A percentile compares a stretch with the other conserved stretches of the same genome.
Evolutionary conservation across 176 grass and related monocot genomes (phyloP).

Genomic region (Leersia perrieri): DNA sequence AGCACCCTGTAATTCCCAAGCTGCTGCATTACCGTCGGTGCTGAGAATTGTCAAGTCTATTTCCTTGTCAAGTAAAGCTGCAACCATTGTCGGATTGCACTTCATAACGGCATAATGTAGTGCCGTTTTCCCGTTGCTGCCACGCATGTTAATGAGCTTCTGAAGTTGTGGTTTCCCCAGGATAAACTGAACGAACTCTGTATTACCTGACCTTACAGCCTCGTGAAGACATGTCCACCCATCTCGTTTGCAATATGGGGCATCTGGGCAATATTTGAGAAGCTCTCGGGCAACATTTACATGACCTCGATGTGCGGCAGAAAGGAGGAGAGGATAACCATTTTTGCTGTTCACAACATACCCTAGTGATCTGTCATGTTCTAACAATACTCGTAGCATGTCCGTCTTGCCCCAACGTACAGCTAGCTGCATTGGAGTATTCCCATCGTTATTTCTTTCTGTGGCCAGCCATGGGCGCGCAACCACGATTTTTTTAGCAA

Average conservation of each 20-base stretch:
- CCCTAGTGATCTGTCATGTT: background rate
- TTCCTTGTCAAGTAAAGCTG: background rate
- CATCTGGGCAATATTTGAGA: conserved; percentile 23
- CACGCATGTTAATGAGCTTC: background rate
- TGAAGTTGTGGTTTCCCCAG: background rate
- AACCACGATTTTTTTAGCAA: too few species aligned
- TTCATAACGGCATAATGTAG: background rate
- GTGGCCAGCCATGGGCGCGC: too few species aligned
- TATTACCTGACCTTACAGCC: background rate
- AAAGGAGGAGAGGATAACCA: background rate
- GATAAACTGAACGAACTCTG: background rate
- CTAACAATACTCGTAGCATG: background rate
- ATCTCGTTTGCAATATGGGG: background rate
- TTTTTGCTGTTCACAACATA: background rate
- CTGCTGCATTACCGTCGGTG: too few species aligned
- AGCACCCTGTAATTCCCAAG: too few species aligned
- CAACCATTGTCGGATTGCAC: background rate
- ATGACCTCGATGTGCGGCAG: background rate
- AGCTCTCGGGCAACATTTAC: background rate
- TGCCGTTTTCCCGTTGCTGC: background rate
- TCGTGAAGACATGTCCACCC: conserved; percentile 27
- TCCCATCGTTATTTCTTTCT: background rate
- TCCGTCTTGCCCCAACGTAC: background rate
- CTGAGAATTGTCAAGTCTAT: background rate
- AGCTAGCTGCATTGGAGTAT: background rate